These are phyloP conservation scores for Cryptococcus deneoformans DNA, from an alignment of 1,284 basidiomycete genomes.

Conservation along the genomic window DNA sequence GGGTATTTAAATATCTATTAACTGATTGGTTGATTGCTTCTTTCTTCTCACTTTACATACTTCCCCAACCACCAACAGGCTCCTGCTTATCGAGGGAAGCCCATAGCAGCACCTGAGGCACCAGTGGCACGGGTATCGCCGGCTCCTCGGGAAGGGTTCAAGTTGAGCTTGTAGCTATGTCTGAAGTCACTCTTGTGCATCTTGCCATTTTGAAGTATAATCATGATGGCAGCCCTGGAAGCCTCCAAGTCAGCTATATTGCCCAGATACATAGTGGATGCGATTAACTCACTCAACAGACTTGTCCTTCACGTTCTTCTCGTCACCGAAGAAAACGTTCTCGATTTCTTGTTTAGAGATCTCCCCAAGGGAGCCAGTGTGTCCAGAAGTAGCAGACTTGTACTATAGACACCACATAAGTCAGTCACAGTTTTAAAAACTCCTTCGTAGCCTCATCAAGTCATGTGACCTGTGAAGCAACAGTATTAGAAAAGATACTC, in stretches of 20 bases:
- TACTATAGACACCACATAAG: constrained; percentile 22
- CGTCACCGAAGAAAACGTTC: constrained; percentile 44
- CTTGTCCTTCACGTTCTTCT: constrained; percentile 46
- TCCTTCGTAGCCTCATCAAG: not conserved
- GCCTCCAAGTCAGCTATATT: not conserved
- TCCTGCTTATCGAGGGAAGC: too few species aligned
- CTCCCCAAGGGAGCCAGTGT: constrained; percentile 40
- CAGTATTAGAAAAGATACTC: constrained; percentile 12
- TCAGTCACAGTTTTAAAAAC: not conserved
- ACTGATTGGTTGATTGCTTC: not conserved
- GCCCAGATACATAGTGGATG: not conserved
- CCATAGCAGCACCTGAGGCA: constrained; percentile 5
- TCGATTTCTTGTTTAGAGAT: constrained; percentile 45
- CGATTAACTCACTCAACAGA: constrained; percentile 39
- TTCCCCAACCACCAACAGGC: not conserved
- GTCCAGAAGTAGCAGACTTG: constrained; percentile 38
- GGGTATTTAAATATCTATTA: not conserved
- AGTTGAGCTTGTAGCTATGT: constrained; percentile 27
- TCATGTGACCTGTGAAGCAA: not conserved
- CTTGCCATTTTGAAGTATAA: constrained; percentile 43
- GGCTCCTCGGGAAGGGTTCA: constrained; percentile 39
- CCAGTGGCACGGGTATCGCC: constrained; percentile 27
- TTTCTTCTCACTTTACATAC: not conserved
- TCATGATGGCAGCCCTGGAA: constrained; percentile 38
- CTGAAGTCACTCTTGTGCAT: constrained; percentile 29